Base-by-base conservation (phyloP, 2,329 filamentous ascomycete genomes). In the Fusarium musae region DNA sequence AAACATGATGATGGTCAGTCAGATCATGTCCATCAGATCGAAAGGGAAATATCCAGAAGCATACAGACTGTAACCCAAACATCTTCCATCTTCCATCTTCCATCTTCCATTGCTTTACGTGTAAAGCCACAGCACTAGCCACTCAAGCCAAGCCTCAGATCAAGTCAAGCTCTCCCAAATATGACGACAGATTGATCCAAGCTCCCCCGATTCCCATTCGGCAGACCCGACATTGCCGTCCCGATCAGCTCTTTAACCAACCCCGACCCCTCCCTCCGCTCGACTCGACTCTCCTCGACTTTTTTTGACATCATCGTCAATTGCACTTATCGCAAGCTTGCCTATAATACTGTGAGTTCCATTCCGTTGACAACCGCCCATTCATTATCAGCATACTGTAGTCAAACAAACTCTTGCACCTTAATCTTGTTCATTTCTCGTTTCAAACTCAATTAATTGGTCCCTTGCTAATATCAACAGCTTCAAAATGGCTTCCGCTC, bases 401-500 rank as follows among this genome's bases (percentile, higher is more conserved):
- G 34, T 36, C 34, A 36, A 16, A 9, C 34, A 36, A 36, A 3
- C 34, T 36, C 42, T 43, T 43, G 42, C n/a, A 43, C 15, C 42
- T 43, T 17, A 7, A 23, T 17, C 42, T 43, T 43, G 10, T 42
- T 23, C n/a, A 26, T 17, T 26, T 26, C 42, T 44, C n/a, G 21
- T n/a, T 42, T 42, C 21, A 42, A 42, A 42, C 28, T 34, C 54
- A 36, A 50, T 37, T 39, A 65, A 65, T n/a, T 43, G 15, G 1
- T 32, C 3, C 17, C 21, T 23, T 21, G 49, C 49, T 26, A 40
- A 32, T 17, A 23, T 49, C 70, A 37, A 66, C n/a, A 66, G 10
- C 63, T 40, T 44, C 49, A 42, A 30, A 57, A 69, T 97, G 94
- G 91, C 94, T 80, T 86, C 92, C 63, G 87, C 92, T 71, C 88